A percentile compares a stretch with the other conserved stretches of the same genome.
Conservation (phyloP, 202 grass and related monocot species). For the Zoysia matrella region DNA sequence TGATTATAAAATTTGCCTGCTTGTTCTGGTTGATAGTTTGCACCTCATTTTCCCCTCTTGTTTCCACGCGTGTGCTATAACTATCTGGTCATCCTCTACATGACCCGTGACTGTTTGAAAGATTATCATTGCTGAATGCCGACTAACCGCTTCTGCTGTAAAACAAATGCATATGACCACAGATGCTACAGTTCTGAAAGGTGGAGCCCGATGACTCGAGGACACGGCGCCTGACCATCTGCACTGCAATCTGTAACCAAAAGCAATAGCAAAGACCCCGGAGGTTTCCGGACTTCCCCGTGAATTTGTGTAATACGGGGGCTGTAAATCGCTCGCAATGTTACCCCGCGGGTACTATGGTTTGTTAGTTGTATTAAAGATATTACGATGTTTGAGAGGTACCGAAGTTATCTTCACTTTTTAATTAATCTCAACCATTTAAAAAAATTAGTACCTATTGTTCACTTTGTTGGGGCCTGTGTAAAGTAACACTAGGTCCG, state of each 20-base stretch:
- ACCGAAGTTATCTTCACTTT: no score
- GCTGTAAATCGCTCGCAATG: neutral
- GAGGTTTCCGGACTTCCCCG: neutral
- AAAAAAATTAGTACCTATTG: no score
- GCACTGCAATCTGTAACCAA: neutral
- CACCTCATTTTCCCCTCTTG: neutral
- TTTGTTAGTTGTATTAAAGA: no score
- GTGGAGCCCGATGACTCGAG: constrained; percentile 55
- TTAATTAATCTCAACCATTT: no score
- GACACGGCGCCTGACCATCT: constrained; percentile 65
- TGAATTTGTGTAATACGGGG: neutral
- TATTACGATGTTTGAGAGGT: no score
- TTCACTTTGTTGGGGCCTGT: no score
- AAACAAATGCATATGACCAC: no score
- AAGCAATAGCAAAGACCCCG: neutral
- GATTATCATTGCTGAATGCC: neutral
- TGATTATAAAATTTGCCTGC: constrained; percentile 25
- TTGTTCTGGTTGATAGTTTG: neutral
- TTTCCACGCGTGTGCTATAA: neutral
- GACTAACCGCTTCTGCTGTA: neutral
- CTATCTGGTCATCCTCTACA: neutral
- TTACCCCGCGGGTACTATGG: no score
- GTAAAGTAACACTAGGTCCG: no score
- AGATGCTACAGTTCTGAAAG: no score
- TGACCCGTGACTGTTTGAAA: neutral